phyloP scores from a whole-genome alignment of 306 rosid genomes.

The Fragaria iinumae region DNA sequence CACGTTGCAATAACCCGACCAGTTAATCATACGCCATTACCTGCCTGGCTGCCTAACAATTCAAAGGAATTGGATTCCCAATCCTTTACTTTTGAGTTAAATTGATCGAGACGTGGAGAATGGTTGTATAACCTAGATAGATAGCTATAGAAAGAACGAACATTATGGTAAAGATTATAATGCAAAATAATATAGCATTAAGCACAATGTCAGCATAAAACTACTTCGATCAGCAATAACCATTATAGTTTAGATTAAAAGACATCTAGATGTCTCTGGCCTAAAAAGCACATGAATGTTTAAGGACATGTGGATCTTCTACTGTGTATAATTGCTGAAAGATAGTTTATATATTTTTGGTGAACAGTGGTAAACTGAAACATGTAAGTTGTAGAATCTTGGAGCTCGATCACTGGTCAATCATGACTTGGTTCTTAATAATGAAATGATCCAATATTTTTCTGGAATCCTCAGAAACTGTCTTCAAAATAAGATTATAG shows the following conservation, averaged over 20 bases:
- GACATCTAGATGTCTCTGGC: background rate
- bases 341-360: background rate
- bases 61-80: slow-evolving; percentile 1
- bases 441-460: background rate
- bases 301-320: background rate
- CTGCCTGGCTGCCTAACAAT: background rate
- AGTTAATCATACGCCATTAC: slow-evolving; percentile 3
- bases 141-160: background rate
- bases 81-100: background rate
- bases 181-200: background rate
- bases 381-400: background rate
- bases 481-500: background rate
- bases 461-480: background rate
- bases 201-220: background rate
- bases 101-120: background rate
- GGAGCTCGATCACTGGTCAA: background rate
- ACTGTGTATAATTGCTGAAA: background rate
- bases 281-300: background rate
- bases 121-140: background rate
- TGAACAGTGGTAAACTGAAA: background rate
- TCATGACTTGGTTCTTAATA: background rate
- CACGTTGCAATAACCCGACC: background rate
- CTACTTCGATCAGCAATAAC: background rate
- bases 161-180: background rate
- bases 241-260: background rate